phyloP scores from a whole-genome alignment of 192 early-diverging fungal species.

The Diversispora eburnea region DNA sequence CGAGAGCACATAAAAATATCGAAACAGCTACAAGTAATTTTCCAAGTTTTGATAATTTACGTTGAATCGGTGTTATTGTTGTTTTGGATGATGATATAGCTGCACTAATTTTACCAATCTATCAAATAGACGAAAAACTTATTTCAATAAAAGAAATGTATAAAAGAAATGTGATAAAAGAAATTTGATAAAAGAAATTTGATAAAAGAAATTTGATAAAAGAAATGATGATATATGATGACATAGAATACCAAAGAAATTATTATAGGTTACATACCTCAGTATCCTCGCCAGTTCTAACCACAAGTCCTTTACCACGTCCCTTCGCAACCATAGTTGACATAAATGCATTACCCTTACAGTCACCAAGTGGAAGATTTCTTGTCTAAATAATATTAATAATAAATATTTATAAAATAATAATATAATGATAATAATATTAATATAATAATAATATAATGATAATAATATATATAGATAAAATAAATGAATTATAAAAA shows the following conservation, averaged over 20 bases:
- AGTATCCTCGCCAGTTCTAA: constrained; percentile 78
- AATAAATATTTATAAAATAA: not conserved
- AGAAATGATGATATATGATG: not conserved
- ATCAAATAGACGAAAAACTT: not conserved
- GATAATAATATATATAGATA: too few species aligned
- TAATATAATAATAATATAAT: too few species aligned
- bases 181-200: not conserved
- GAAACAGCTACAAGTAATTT: constrained; percentile 81
- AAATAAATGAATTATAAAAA: not conserved
- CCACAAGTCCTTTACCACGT: constrained; percentile 88
- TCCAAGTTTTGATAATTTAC: constrained; percentile 76
- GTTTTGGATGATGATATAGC: constrained; percentile 69
- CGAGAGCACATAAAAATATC: constrained; percentile 72
- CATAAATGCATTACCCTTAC: constrained; percentile 97
- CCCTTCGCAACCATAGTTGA: constrained; percentile 88
- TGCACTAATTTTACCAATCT: constrained; percentile 88
- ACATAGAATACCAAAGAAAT: not conserved
- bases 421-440: not conserved
- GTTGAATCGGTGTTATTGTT: constrained; percentile 64
- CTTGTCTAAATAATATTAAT: constrained; percentile 44
- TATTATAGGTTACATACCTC: constrained; percentile 47
- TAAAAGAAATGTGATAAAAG: too few species aligned
- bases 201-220: not conserved
- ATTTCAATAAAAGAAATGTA: constrained; percentile 2
- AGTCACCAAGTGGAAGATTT: constrained; percentile 75